phyloP scores from a whole-genome alignment of 2,329 filamentous ascomycete species.

The Aspergillus candidus region DNA sequence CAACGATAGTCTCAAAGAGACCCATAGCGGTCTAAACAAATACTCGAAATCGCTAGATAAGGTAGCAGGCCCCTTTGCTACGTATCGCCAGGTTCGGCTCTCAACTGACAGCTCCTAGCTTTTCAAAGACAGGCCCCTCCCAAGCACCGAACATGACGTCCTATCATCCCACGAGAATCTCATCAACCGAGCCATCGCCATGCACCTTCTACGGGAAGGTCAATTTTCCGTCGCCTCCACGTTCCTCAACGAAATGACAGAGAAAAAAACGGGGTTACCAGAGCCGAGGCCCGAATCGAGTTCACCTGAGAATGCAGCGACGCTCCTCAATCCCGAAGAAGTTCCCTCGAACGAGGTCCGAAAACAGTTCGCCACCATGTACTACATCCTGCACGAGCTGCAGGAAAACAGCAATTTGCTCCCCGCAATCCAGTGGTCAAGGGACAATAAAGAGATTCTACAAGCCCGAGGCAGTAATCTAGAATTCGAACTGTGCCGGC shows the following conservation, averaged over 20 bases:
- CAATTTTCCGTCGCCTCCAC: slow-evolving; percentile 83
- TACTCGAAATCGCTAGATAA: slow-evolving; percentile 83
- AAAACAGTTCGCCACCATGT: slow-evolving; percentile 80
- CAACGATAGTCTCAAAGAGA: slow-evolving; percentile 73
- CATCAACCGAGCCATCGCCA: slow-evolving; percentile 88
- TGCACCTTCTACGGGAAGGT: slow-evolving; percentile 92
- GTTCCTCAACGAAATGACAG: slow-evolving; percentile 67
- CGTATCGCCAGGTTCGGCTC: background rate
- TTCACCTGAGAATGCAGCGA: slow-evolving; percentile 34
- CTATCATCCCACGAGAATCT: slow-evolving; percentile 68
- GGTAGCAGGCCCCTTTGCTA: slow-evolving; percentile 39
- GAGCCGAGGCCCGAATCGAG: slow-evolving; percentile 23
- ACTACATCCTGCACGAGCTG: slow-evolving; percentile 74
- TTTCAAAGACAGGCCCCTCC: slow-evolving; percentile 61
- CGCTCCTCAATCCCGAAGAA: slow-evolving; percentile 49
- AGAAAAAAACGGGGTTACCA: slow-evolving; percentile 36
- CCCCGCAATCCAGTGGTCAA: slow-evolving; percentile 84
- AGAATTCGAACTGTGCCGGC: slow-evolving; percentile 85
- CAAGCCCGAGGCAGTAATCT: slow-evolving; percentile 83
- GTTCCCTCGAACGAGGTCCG: slow-evolving; percentile 65
- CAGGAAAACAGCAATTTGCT: slow-evolving; percentile 64
- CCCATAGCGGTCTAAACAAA: slow-evolving; percentile 73
- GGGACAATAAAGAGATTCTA: slow-evolving; percentile 61
- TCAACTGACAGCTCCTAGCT: slow-evolving; percentile 40
- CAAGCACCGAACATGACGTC: slow-evolving; percentile 73